These are phyloP conservation scores for Iris pallida DNA, from an alignment of 116 monocot genomes.

Conservation along the genomic window DNA sequence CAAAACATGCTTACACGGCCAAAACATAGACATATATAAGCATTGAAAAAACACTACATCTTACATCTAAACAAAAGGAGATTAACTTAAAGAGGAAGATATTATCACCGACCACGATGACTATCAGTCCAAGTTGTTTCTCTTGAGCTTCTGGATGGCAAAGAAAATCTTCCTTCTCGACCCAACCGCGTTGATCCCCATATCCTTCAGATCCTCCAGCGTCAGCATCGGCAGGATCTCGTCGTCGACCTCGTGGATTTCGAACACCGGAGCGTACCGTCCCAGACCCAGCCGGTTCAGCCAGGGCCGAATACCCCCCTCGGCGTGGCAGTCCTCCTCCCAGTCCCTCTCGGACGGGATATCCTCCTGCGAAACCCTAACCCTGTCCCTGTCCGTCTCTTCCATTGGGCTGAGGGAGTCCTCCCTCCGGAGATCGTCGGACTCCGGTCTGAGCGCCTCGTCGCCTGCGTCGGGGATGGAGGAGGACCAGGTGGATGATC, in stretches of 20 bases:
- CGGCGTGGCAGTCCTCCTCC: not conserved
- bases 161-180: constrained; percentile 68
- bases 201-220: constrained; percentile 77
- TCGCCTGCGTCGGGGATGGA: constrained; percentile 7
- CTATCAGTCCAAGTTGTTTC: not conserved
- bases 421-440: constrained; percentile 20
- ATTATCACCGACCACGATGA: too few species aligned
- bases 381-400: constrained; percentile 19
- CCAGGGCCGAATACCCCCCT: constrained; percentile 60
- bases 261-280: constrained; percentile 65
- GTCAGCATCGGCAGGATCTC: constrained; percentile 76
- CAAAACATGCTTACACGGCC: too few species aligned
- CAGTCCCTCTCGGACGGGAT: not conserved
- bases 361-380: constrained; percentile 14
- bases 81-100: too few species aligned
- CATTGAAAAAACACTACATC: too few species aligned
- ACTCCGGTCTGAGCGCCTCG: constrained; percentile 18
- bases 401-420: constrained; percentile 12
- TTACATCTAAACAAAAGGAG: too few species aligned
- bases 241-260: constrained; percentile 87
- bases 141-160: constrained; percentile 71
- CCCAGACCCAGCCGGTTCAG: constrained; percentile 62
- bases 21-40: too few species aligned
- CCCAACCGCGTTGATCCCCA: constrained; percentile 81
- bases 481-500: constrained; percentile 16